Conservation (phyloP, 2,329 filamentous ascomycete genomes). For the Amylocarpus encephaloides region DNA sequence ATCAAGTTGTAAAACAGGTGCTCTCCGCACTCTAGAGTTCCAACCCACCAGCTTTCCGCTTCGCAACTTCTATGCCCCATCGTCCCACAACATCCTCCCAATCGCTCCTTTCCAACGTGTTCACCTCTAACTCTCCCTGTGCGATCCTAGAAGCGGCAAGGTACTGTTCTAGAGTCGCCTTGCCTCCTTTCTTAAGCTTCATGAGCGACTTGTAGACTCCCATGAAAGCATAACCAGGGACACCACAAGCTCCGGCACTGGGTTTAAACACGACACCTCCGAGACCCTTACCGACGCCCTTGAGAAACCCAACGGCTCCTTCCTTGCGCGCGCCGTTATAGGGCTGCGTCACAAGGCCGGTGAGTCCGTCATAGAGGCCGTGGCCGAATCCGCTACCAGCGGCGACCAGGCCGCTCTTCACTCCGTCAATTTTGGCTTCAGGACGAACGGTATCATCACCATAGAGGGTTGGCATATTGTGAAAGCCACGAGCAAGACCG, state of each 20-base stretch:
- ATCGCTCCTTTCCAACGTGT: no score
- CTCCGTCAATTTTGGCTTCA: conserved; percentile 49
- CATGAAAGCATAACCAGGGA: no score
- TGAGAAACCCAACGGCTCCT: conserved; percentile 44
- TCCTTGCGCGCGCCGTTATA: conserved; percentile 45
- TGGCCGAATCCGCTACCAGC: conserved; percentile 53
- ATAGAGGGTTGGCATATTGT: conserved; percentile 77
- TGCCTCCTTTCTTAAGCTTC: no score
- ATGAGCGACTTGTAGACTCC: no score
- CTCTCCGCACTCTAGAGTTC: no score
- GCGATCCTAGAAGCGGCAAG: no score
- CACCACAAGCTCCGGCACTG: conserved; percentile 39
- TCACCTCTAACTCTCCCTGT: no score
- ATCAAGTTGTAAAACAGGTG: no score
- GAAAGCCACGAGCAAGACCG: conserved; percentile 71
- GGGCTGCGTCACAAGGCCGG: conserved; percentile 53
- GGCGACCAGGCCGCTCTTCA: conserved; percentile 53
- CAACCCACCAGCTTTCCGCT: no score
- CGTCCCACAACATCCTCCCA: no score
- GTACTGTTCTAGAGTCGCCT: no score
- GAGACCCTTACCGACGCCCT: conserved; percentile 52
- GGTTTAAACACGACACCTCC: conserved; percentile 58
- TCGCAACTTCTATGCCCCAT: no score
- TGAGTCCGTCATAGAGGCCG: conserved; percentile 57
- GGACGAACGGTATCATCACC: conserved; percentile 66